Evolutionary conservation across 139 green algal genomes (phyloP).

Genomic region (Chlamydomonas schloesseri): DNA sequence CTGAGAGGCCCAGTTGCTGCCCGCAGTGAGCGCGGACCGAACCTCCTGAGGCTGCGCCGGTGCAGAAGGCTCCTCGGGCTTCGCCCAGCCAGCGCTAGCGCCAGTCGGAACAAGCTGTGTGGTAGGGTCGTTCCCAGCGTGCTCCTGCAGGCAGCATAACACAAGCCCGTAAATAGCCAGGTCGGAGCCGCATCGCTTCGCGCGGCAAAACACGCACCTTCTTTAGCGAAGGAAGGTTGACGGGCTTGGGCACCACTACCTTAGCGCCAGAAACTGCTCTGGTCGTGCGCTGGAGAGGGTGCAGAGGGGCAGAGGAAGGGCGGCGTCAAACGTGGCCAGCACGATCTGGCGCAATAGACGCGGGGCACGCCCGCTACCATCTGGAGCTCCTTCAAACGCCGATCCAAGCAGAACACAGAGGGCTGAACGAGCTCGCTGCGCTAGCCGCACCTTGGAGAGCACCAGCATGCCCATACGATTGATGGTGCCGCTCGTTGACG

Average conservation of each 20-base stretch:
- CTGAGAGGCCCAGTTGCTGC: slow-evolving; percentile 73
- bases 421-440: no score
- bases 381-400: no score
- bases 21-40: slow-evolving; percentile 54
- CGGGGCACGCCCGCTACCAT: no score
- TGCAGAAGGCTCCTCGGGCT: slow-evolving; percentile 61
- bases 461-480: slow-evolving; percentile 57
- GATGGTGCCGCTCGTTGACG: slow-evolving; percentile 56
- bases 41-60: slow-evolving; percentile 38
- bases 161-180: no score
- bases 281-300: slow-evolving; percentile 53
- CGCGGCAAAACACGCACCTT: slow-evolving; percentile 64
- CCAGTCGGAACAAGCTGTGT: slow-evolving; percentile 78
- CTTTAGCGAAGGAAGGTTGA: slow-evolving; percentile 87
- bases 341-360: background rate
- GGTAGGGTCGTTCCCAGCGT: slow-evolving; percentile 80
- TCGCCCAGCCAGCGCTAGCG: slow-evolving; percentile 63
- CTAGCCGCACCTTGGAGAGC: slow-evolving; percentile 55
- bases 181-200: background rate
- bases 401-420: no score
- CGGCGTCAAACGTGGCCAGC: slow-evolving; percentile 27
- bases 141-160: slow-evolving; percentile 67
- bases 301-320: background rate
- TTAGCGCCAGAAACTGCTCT: slow-evolving; percentile 64
- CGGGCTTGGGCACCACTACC: slow-evolving; percentile 82